Percentiles rank a stretch among this genome's conserved stretches.
phyloP scores from a whole-genome alignment of 192 early-diverging fungal genomes.

The Coemansia sp. region DNA sequence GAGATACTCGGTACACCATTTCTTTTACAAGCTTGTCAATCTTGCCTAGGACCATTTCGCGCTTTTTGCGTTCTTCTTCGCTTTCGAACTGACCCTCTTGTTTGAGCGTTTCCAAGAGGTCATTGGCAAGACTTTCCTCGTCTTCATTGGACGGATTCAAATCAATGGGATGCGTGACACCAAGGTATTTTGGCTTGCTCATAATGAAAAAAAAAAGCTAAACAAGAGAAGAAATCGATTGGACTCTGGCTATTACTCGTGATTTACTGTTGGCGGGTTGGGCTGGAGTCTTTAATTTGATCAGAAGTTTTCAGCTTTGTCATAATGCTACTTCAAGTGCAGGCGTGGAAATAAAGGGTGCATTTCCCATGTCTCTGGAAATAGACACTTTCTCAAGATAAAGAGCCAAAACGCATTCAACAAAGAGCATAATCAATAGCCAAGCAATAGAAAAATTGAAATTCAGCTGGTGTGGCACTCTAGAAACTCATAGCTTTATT shows the following conservation, averaged over 20 bases:
- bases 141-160: slow-evolving; percentile 56
- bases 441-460: too few species aligned
- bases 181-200: slow-evolving; percentile 54
- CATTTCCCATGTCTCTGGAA: too few species aligned
- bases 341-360: too few species aligned
- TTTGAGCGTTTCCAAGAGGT: slow-evolving; percentile 67
- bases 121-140: slow-evolving; percentile 70
- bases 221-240: neutral
- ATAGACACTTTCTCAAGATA: too few species aligned
- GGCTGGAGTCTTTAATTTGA: too few species aligned
- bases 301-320: too few species aligned
- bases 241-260: neutral
- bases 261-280: too few species aligned
- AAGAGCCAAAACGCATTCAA: too few species aligned
- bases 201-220: slow-evolving; percentile 5
- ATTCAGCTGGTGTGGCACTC: too few species aligned
- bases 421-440: too few species aligned
- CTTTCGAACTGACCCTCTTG: slow-evolving; percentile 82
- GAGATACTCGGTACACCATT: slow-evolving; percentile 79
- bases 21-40: slow-evolving; percentile 86
- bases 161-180: slow-evolving; percentile 82
- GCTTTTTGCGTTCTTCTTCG: slow-evolving; percentile 75
- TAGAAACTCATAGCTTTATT: too few species aligned
- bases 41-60: slow-evolving; percentile 83
- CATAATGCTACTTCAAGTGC: too few species aligned